Evolutionary conservation across 805 yeast species (phyloP).

Genomic region (Saccharomycopsis selenospora): DNA sequence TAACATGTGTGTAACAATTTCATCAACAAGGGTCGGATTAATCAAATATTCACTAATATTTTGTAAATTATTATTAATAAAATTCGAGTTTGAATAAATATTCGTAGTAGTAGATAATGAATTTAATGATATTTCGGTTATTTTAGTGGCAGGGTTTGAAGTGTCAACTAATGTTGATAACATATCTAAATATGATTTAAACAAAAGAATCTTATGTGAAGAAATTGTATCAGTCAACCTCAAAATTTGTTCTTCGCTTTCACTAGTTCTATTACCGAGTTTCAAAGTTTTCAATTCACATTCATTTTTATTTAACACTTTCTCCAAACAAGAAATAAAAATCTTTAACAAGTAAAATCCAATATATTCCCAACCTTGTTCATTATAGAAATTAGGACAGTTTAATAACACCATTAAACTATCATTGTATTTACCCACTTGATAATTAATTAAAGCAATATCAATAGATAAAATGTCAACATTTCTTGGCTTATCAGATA

Average conservation of each 20-base stretch:
- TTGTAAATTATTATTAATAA: slow-evolving; percentile 18
- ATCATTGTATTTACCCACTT: slow-evolving; percentile 45
- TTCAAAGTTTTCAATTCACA: slow-evolving; percentile 8
- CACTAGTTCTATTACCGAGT: slow-evolving; percentile 1
- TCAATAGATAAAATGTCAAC: slow-evolving; percentile 74
- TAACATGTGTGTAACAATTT: slow-evolving; percentile 22
- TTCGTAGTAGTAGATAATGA: not conserved
- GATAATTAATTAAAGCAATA: slow-evolving; percentile 63
- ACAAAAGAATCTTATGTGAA: slow-evolving; percentile 24
- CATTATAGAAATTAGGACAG: slow-evolving; percentile 60
- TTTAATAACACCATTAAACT: slow-evolving; percentile 59
- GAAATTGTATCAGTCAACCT: slow-evolving; percentile 1
- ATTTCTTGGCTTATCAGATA: slow-evolving; percentile 50
- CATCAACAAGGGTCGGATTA: slow-evolving; percentile 21
- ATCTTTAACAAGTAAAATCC: slow-evolving; percentile 59
- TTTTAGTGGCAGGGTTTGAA: slow-evolving; percentile 12
- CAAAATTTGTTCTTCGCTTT: slow-evolving; percentile 21
- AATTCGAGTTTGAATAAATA: slow-evolving; percentile 13
- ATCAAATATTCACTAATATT: slow-evolving; percentile 23
- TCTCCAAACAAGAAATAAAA: slow-evolving; percentile 61
- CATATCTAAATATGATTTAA: slow-evolving; percentile 36
- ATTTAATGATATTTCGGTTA: slow-evolving; percentile 12
- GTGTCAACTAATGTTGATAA: slow-evolving; percentile 29
- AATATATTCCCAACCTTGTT: slow-evolving; percentile 68
- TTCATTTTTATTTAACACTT: slow-evolving; percentile 27